A percentile compares a stretch with the other conserved stretches of the same genome.
Evolutionary conservation across 1,139 yeast species (phyloP).

Genomic region (Geotrichum bryndzae): DNA sequence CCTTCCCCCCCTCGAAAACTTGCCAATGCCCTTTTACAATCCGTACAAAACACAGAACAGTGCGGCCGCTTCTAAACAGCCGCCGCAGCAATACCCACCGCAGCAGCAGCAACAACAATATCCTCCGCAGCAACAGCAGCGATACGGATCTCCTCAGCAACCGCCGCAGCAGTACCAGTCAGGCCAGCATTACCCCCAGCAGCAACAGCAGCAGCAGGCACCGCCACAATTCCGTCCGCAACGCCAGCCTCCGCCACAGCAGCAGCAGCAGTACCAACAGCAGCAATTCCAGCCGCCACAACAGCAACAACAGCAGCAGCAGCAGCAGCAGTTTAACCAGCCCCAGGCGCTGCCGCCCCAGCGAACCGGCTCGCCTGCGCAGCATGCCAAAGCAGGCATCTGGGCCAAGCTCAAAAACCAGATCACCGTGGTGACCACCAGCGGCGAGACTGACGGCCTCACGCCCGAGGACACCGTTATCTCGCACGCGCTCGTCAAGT

Average conservation of each 20-base stretch:
- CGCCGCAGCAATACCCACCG: background rate
- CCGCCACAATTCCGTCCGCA: background rate
- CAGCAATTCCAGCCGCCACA: background rate
- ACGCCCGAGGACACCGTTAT: constrained; percentile 34
- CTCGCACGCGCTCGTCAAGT: constrained; percentile 33
- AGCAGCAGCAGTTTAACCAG: background rate
- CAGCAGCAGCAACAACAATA: too few species aligned
- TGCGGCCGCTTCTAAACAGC: background rate
- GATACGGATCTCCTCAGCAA: background rate
- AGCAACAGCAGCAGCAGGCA: constrained; percentile 1
- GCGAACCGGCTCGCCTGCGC: background rate
- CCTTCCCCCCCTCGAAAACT: background rate
- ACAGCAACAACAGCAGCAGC: background rate
- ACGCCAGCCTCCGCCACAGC: background rate
- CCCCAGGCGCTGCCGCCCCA: background rate
- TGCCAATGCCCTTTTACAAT: background rate
- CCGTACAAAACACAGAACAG: background rate
- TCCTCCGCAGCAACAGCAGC: background rate
- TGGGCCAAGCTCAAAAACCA: constrained; percentile 21
- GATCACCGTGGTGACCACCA: constrained; percentile 23
- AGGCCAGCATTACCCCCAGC: constrained; percentile 4
- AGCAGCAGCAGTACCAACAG: background rate
- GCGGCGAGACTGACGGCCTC: constrained; percentile 33
- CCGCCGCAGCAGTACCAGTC: background rate
- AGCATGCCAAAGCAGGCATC: background rate